Percentiles rank a stretch among this genome's conserved stretches.
These are phyloP conservation scores for Mucor indicus DNA, from an alignment of 371 early-diverging fungal genomes.

Conservation along the genomic window DNA sequence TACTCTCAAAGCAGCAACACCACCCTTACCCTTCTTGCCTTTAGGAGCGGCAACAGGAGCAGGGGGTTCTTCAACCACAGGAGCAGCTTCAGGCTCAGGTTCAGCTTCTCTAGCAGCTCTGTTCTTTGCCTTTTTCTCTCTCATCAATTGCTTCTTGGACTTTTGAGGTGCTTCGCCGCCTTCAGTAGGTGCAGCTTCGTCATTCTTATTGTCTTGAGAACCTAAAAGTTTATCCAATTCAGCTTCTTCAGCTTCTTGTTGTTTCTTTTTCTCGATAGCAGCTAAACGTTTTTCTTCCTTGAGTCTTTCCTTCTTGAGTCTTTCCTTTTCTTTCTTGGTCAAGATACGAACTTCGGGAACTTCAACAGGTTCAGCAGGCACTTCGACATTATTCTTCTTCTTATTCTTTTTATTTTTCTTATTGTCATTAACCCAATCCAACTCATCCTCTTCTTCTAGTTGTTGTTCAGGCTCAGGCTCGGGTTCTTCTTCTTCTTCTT, in stretches of 20 bases:
- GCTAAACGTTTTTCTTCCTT: constrained; percentile 53
- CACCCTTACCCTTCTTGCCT: constrained; percentile 35
- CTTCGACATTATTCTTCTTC: constrained; percentile 22
- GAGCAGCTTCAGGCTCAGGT: constrained; percentile 15
- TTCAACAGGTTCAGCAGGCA: constrained; percentile 15
- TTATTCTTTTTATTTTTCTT: constrained; percentile 43
- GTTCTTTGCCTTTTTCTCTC: constrained; percentile 41
- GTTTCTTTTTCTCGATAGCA: constrained; percentile 42
- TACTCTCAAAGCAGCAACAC: constrained; percentile 51
- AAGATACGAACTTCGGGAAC: constrained; percentile 33
- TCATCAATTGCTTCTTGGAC: constrained; percentile 32
- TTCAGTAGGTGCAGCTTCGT: constrained; percentile 4
- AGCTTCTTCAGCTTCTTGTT: constrained; percentile 39
- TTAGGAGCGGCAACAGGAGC: constrained; percentile 24
- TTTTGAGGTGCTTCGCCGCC: constrained; percentile 13
- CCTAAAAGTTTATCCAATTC: constrained; percentile 33
- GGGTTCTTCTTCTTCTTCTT: constrained; percentile 25
- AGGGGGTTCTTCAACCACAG: constrained; percentile 22
- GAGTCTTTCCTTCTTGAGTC: constrained; percentile 50
- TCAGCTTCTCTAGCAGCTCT: constrained; percentile 28
- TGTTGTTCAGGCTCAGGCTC: constrained; percentile 10
- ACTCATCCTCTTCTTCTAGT: constrained; percentile 27
- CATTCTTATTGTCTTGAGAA: constrained; percentile 18
- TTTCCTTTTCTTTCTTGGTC: constrained; percentile 49
- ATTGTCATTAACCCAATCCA: constrained; percentile 35